phyloP scores from a whole-genome alignment of 495 filamentous ascomycete species.

The Filosporella fistucella region DNA sequence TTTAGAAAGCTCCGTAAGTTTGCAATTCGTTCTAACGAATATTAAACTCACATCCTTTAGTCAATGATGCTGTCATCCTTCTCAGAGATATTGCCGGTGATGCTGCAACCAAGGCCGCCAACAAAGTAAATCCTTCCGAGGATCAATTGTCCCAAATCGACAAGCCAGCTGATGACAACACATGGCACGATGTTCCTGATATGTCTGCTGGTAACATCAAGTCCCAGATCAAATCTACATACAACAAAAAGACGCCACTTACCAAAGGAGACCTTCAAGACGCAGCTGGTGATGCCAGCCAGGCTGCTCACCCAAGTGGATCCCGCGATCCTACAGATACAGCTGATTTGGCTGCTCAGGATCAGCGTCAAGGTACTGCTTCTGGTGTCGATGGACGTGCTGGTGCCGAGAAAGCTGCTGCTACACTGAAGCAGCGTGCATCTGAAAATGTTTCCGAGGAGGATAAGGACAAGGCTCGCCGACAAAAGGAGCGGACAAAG shows the following conservation, averaged over 20 bases:
- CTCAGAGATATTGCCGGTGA: slow-evolving; percentile 88
- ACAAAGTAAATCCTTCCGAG: slow-evolving; percentile 69
- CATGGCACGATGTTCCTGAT: slow-evolving; percentile 88
- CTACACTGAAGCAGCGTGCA: slow-evolving; percentile 44
- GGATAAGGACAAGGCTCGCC: slow-evolving; percentile 49
- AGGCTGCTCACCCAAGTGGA: slow-evolving; percentile 44
- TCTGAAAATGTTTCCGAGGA: slow-evolving; percentile 56
- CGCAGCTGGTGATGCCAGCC: slow-evolving; percentile 49
- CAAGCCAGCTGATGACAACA: slow-evolving; percentile 77
- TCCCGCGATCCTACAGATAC: slow-evolving; percentile 45
- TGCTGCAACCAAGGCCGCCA: slow-evolving; percentile 78
- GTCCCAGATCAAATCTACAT: slow-evolving; percentile 54
- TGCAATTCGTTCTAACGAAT: neutral
- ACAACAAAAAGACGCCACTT: slow-evolving; percentile 55
- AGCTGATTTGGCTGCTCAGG: slow-evolving; percentile 37
- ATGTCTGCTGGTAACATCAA: slow-evolving; percentile 67
- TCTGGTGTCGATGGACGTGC: slow-evolving; percentile 50
- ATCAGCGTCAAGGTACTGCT: slow-evolving; percentile 37
- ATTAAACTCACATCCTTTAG: slow-evolving; percentile 37
- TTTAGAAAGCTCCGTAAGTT: slow-evolving; percentile 87
- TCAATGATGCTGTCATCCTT: slow-evolving; percentile 80
- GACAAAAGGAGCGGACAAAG: slow-evolving; percentile 54
- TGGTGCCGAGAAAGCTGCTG: slow-evolving; percentile 43
- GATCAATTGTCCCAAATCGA: slow-evolving; percentile 78
- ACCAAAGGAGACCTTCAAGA: slow-evolving; percentile 44